phyloP scores from a whole-genome alignment of 176 grass and related monocot species.

The Oryza officinalis region DNA sequence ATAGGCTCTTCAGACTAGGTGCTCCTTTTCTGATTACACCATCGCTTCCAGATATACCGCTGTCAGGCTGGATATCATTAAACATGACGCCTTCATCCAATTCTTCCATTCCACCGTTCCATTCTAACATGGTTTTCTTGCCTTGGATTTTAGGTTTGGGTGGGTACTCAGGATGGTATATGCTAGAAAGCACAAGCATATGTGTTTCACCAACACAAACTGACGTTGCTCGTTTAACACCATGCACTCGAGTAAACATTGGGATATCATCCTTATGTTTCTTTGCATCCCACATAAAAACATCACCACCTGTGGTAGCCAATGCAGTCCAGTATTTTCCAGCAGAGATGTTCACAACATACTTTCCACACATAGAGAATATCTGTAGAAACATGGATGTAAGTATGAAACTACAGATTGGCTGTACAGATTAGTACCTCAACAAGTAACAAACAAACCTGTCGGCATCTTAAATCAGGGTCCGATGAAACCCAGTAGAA shows the following conservation, averaged over 20 bases:
- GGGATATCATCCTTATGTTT: slow-evolving; percentile 71
- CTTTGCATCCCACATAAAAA: slow-evolving; percentile 99
- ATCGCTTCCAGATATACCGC: slow-evolving; percentile 34
- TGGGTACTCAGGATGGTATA: slow-evolving; percentile 84
- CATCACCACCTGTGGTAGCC: slow-evolving; percentile 85
- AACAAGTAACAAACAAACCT: slow-evolving; percentile 60
- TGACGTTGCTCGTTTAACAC: slow-evolving; percentile 83
- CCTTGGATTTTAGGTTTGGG: slow-evolving; percentile 48
- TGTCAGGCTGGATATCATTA: slow-evolving; percentile 45
- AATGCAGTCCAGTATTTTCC: slow-evolving; percentile 94
- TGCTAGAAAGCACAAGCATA: slow-evolving; percentile 77
- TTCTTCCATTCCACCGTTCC: slow-evolving; percentile 59
- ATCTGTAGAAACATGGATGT: slow-evolving; percentile 51
- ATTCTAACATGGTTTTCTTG: slow-evolving; percentile 38
- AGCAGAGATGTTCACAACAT: slow-evolving; percentile 80
- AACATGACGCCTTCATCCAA: slow-evolving; percentile 76
- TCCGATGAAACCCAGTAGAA: slow-evolving; percentile 96
- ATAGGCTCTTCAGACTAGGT: slow-evolving; percentile 85
- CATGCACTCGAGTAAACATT: slow-evolving; percentile 71
- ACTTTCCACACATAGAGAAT: slow-evolving; percentile 75
- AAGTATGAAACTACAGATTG: slow-evolving; percentile 23
- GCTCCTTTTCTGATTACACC: slow-evolving; percentile 32
- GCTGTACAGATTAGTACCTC: slow-evolving; percentile 28
- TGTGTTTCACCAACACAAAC: slow-evolving; percentile 99
- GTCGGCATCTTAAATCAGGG: slow-evolving; percentile 92